Evolutionary conservation across 1,284 basidiomycete genomes (phyloP), one percentile per base, ranked within the genome.

Genomic region (Tilletia indica): DNA sequence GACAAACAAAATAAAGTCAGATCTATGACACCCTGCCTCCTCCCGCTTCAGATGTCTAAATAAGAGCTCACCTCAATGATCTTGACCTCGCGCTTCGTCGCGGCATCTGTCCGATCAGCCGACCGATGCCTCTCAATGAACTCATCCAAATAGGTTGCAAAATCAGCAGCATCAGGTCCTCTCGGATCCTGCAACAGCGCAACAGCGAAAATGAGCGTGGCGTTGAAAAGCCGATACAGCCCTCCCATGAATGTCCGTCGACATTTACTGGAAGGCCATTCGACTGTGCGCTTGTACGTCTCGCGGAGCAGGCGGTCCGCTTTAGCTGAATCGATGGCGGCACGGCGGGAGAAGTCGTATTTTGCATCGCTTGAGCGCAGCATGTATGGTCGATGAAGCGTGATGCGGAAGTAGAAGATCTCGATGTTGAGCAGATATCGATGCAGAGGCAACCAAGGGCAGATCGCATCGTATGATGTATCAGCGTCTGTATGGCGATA

Each of bases 401-500:
- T 78, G 67, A 81, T 82, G 36, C 80, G 79, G 5, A 80, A 76
- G 70, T 80, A 82, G 70, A 80, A 77, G 64, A 76, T 77, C 66
- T 83, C 82, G 67, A 82, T 77, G 70, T 79, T 78, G 72, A 83
- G 75, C 39, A 83, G 68, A 69, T 81, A 80, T 1, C 82, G 78
- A 51, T 82, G 81, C 6, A 82, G 69, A 0, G 78, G 76, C 16
- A 83, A 71, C 74, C 75, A 81, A 14, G 79, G 77, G 68, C 78
- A 81, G 25, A 79, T 71, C 16, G 69, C 68, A 72, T 82, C 80
- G 54, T 77, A 78, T 12, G 69, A 74, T 42, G 76, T 76, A 73
- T 82, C 77, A 6, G 89, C 89, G 78, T 91, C 87, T 75, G 87
- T 86, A 36, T 64, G 61, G 2, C 91, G 91, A 67, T 87, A 88